Base-by-base conservation (phyloP, 371 early-diverging fungal species). In the Umbelopsis sp. region DNA sequence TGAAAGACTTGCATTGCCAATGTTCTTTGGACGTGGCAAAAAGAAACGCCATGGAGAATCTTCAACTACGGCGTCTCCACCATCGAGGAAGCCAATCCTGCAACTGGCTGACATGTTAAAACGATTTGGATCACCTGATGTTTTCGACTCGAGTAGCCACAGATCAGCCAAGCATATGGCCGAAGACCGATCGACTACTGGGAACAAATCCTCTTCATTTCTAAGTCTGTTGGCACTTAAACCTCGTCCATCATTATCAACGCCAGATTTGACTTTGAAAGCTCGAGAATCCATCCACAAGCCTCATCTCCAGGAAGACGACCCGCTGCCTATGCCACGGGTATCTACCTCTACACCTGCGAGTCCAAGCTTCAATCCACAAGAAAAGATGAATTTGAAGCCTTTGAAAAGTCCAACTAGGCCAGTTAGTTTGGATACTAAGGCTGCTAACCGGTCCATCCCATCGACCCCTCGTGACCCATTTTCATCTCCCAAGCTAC, bases 21-120 rank as follows among this genome's bases (percentile, higher is more conserved):
- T 57, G 57, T 57, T 57, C 57, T 57, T 57, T 57, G 57, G 57
- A 57, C 57, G 57, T 57, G 57, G 57, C 57, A 57, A 57, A 57
- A 57, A 57, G 57, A 57, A 57, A 35, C 57, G 57, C 18, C 57
- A 57, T 57, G 57, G 37, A 29, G 57, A 57, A 35, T 57, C 57
- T 29, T 57, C 57, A 57, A 57, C 0, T 35, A 57, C 57, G 10
- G 35, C n/a, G 18, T 29, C 57, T 57, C 57, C 57, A 57, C 57
- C 57, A 57, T 29, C 57, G 35, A 29, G 57, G 35, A 57, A 57
- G 35, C 57, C 57, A 35, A 57, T 57, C 37, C 35, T 57, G 18
- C 22, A 57, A 16, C 12, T 57, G 35, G 29, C 57, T 11, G 57
- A 57, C 35, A 57, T 57, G 57, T 35, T 57, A 29, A 24, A 29